Percentiles rank a stretch among this genome's conserved stretches.
Evolutionary conservation across 441 rosid genomes (phyloP).

Genomic region (Flueggea neowawraea): DNA sequence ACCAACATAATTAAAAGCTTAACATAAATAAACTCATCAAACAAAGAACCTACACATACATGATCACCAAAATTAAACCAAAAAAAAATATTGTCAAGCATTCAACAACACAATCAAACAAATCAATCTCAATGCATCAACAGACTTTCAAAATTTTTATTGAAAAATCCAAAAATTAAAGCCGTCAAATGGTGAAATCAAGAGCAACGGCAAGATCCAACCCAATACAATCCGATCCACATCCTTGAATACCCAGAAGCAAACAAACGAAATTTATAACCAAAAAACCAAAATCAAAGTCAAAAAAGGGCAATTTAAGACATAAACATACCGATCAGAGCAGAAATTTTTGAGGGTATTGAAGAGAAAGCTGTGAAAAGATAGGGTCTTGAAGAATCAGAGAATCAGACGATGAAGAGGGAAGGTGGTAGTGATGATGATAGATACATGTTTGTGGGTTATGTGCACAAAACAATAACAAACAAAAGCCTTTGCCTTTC

Average conservation of each 20-base stretch:
- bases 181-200: conserved; percentile 10
- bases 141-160: too few relatives aligned
- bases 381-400: not conserved
- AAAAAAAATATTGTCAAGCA: too few relatives aligned
- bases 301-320: not conserved
- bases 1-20: too few relatives aligned
- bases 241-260: conserved; percentile 5
- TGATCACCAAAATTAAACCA: too few relatives aligned
- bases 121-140: too few relatives aligned
- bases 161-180: too few relatives aligned
- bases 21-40: too few relatives aligned
- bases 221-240: too few relatives aligned
- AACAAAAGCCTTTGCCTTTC: not conserved
- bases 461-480: not conserved
- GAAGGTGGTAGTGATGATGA: conserved; percentile 15
- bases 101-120: too few relatives aligned
- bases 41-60: too few relatives aligned
- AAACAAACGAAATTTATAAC: conserved; percentile 6
- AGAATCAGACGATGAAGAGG: conserved; percentile 27
- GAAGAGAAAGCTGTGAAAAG: conserved; percentile 3
- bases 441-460: conserved; percentile 19
- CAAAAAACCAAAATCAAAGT: not conserved
- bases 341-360: conserved; percentile 12
- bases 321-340: conserved; percentile 21
- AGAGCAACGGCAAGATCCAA: conserved; percentile 18